Conservation (phyloP, 768 basidiomycete genomes). For the Daedalea quercina region DNA sequence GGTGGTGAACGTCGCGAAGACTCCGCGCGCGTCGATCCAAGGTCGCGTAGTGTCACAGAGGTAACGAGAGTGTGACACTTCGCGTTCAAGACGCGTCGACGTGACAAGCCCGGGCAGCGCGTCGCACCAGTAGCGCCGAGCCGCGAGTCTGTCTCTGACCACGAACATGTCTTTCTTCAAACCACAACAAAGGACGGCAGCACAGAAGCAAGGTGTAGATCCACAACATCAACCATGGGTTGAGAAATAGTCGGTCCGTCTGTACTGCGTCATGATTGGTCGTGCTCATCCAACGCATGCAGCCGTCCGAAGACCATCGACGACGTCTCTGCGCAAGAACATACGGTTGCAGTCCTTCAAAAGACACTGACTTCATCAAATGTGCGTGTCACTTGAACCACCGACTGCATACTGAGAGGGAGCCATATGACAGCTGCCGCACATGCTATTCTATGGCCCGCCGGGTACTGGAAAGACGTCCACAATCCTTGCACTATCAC, state of each 20-base stretch:
- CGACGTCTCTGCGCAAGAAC: slow-evolving; percentile 95
- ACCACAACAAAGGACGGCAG: slow-evolving; percentile 22
- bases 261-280: background rate
- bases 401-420: background rate
- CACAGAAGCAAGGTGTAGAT: slow-evolving; percentile 33
- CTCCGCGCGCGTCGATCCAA: slow-evolving; percentile 5
- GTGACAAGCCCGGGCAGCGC: no score
- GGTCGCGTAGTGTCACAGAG: slow-evolving; percentile 25
- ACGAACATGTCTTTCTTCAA: slow-evolving; percentile 62
- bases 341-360: slow-evolving; percentile 85
- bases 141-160: slow-evolving; percentile 2
- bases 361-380: slow-evolving; percentile 93
- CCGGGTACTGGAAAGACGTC: slow-evolving; percentile 99
- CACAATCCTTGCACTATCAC: slow-evolving; percentile 88
- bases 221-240: slow-evolving; percentile 88
- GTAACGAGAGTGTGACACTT: slow-evolving; percentile 17
- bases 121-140: no score
- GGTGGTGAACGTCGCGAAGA: slow-evolving; percentile 10
- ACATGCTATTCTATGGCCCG: slow-evolving; percentile 99
- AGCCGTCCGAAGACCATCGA: slow-evolving; percentile 98
- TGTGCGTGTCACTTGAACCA: slow-evolving; percentile 33
- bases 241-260: slow-evolving; percentile 81
- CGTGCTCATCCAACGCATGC: slow-evolving; percentile 2
- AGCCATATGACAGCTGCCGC: slow-evolving; percentile 66
- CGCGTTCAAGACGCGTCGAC: slow-evolving; percentile 31